A percentile compares a stretch with the other conserved stretches of the same genome.
Conservation (phyloP, 768 basidiomycete species). For the Lentinula sp. region DNA sequence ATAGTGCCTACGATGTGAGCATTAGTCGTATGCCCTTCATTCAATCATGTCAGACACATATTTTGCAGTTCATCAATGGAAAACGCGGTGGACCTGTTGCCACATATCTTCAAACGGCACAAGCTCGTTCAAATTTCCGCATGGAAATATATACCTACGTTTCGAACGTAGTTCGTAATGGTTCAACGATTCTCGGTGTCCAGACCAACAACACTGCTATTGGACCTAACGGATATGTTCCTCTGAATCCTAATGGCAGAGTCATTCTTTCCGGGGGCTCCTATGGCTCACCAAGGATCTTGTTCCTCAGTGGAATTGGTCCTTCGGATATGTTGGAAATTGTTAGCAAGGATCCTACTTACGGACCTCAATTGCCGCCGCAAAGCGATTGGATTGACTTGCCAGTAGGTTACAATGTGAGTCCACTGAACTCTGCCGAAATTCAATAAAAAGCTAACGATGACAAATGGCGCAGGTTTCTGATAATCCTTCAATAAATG, state of each 20-base stretch:
- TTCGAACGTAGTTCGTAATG: slow-evolving; percentile 49
- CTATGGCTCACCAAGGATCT: slow-evolving; percentile 49
- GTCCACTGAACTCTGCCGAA: slow-evolving; percentile 1
- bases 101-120: slow-evolving; percentile 55
- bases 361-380: slow-evolving; percentile 42
- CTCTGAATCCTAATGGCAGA: slow-evolving; percentile 49
- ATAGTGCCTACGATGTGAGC: slow-evolving; percentile 36
- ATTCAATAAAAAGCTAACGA: not conserved
- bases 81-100: slow-evolving; percentile 52
- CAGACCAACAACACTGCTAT: slow-evolving; percentile 53
- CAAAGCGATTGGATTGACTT: slow-evolving; percentile 47
- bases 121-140: slow-evolving; percentile 43
- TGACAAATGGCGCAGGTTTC: slow-evolving; percentile 25
- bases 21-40: no score
- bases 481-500: slow-evolving; percentile 62
- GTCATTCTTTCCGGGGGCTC: slow-evolving; percentile 56
- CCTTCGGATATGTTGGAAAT: slow-evolving; percentile 50
- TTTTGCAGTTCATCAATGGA: slow-evolving; percentile 32
- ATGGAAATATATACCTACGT: slow-evolving; percentile 44
- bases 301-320: slow-evolving; percentile 59
- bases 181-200: slow-evolving; percentile 50
- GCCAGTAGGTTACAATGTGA: slow-evolving; percentile 48
- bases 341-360: slow-evolving; percentile 39
- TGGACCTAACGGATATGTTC: slow-evolving; percentile 49
- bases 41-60: not conserved